Evolutionary conservation across 345 rosid species (phyloP).

Genomic region (Bruguiera gymnorhiza): DNA sequence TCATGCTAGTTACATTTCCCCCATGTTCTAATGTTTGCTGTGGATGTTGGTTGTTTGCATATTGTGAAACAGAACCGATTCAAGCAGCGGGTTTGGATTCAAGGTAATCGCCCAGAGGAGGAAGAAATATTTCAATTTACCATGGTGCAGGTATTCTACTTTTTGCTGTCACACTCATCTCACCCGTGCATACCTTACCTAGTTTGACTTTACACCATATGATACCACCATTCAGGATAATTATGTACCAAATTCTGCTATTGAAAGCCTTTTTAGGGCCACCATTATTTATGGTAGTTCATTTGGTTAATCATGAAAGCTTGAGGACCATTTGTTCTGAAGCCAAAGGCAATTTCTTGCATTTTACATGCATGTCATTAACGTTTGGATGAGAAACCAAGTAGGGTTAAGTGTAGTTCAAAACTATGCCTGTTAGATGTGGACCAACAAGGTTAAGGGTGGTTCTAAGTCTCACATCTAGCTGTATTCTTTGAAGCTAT

Average conservation of each 20-base stretch:
- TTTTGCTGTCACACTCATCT: conserved; percentile 1
- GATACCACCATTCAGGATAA: not conserved
- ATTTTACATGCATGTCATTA: too few relatives aligned
- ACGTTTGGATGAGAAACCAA: too few relatives aligned
- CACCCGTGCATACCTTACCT: not conserved
- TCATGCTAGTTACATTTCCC: not conserved
- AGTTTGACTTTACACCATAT: not conserved
- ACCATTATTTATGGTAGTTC: too few relatives aligned
- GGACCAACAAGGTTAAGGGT: too few relatives aligned
- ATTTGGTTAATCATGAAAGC: too few relatives aligned
- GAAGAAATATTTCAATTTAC: conserved; percentile 89
- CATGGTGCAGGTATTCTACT: conserved; percentile 64
- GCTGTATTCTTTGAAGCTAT: not conserved
- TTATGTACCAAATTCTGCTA: not conserved
- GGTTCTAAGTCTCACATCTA: not conserved
- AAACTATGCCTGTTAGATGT: too few relatives aligned
- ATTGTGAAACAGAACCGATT: conserved; percentile 53
- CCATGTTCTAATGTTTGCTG: not conserved
- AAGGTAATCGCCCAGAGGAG: conserved; percentile 82
- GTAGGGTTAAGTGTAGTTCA: too few relatives aligned
- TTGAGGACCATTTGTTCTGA: too few relatives aligned
- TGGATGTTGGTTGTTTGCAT: not conserved
- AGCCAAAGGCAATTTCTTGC: too few relatives aligned
- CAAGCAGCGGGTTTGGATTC: conserved; percentile 88
- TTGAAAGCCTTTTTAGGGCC: too few relatives aligned